Base-by-base conservation (phyloP, 169 alveolate genomes). In the Plasmodium relictum region DNA sequence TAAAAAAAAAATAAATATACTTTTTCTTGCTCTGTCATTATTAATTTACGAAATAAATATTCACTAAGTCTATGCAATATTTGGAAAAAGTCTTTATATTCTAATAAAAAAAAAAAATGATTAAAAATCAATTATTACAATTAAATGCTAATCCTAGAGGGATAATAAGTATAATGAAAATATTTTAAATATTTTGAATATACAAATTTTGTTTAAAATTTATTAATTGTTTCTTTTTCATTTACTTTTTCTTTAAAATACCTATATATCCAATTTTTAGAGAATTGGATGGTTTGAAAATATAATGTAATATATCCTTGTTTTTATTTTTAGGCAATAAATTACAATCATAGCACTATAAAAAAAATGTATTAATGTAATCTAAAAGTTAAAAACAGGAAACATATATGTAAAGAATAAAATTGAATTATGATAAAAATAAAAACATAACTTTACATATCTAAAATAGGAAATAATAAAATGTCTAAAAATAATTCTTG, bases 21-120 rank as follows among this genome's bases (percentile, higher is more conserved):
- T 63, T 78, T 78, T 50, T 78, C 89, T 59, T 78, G 78, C 20
- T 78, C 89, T 6, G 89, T 78, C 89, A 78, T 78, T 54, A 78
- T 42, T 65, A 78, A 66, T 78, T 78, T 78, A 18, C 89, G 89
- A 65, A 78, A 78, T 78, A 78, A 66, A 65, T 45, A 78, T 16
- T 26, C 70, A 50, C 89, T 78, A 20, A 78, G 44, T 31, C 73
- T 78, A 63, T 78, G 80, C 2, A 78, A 41, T 63, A 78, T 12
- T 65, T 78, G 89, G 45, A 78, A 78, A 50, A 78, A 78, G 56
- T 65, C 44, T 16, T 70, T 78, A 63, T 78, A 78, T 66, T 78
- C 89, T 78, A 58, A 63, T 39, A 26, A 6, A 63, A 70, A 65
- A 18, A 65, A 18, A 22, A 10, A 54, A 54, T 18, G 1, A 31